Evolutionary conservation across 2,329 filamentous ascomycete species (phyloP).

Genomic region (Capronia epimyces): DNA sequence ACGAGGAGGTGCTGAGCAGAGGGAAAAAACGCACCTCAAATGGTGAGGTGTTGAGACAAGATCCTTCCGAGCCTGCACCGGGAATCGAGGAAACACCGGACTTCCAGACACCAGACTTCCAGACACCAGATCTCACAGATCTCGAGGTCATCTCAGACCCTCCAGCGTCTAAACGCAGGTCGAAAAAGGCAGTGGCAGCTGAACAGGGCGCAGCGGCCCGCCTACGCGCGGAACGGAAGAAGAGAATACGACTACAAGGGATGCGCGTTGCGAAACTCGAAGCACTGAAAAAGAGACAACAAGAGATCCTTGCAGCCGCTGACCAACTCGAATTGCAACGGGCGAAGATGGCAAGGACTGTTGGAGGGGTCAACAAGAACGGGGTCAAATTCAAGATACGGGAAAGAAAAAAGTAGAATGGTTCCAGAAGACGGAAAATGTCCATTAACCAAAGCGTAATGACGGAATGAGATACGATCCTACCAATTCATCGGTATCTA

Average conservation of each 20-base stretch:
- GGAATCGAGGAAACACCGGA: background rate
- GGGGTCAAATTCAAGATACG: constrained; percentile 61
- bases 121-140: constrained; percentile 13
- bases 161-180: constrained; percentile 33
- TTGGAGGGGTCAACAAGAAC: constrained; percentile 58
- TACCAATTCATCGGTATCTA: background rate
- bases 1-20: constrained; percentile 29
- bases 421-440: background rate
- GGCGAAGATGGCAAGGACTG: constrained; percentile 55
- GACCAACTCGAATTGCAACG: constrained; percentile 55
- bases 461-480: background rate
- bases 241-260: constrained; percentile 47
- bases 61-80: background rate
- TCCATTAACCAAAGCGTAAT: background rate
- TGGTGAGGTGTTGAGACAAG: constrained; percentile 14
- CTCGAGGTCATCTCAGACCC: constrained; percentile 23
- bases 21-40: constrained; percentile 26
- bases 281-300: constrained; percentile 50
- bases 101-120: background rate
- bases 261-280: constrained; percentile 47
- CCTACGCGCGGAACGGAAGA: constrained; percentile 39
- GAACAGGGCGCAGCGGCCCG: constrained; percentile 39
- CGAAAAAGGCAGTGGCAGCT: constrained; percentile 42
- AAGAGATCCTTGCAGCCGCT: constrained; percentile 52
- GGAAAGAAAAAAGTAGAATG: constrained; percentile 52